Percentiles rank a stretch among this genome's conserved stretches.
phyloP scores from a whole-genome alignment of 495 filamentous ascomycete species.

The Aspergillus nidulans region DNA sequence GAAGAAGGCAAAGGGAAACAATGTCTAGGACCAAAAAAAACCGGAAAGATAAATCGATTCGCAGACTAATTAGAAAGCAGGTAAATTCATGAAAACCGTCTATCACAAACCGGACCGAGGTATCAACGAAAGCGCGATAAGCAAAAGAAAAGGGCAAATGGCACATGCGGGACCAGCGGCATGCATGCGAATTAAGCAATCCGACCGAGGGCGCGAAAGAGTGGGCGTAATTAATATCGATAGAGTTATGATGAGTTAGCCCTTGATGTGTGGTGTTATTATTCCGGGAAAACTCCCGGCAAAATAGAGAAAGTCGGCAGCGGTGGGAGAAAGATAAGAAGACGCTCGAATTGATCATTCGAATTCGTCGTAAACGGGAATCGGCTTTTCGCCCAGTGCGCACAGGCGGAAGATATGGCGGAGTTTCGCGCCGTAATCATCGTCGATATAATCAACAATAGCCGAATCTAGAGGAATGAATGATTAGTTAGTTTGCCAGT shows the following conservation, averaged over 20 bases:
- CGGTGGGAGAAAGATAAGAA: not conserved
- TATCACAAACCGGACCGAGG: slow-evolving; percentile 22
- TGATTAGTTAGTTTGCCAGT: slow-evolving; percentile 11
- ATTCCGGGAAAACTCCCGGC: not conserved
- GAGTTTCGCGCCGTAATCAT: slow-evolving; percentile 39
- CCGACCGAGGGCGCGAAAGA: not conserved
- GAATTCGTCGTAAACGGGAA: slow-evolving; percentile 45
- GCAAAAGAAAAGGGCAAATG: not conserved
- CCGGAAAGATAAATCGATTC: not conserved
- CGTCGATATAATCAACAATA: slow-evolving; percentile 50
- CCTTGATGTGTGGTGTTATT: not conserved
- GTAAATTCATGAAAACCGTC: slow-evolving; percentile 18
- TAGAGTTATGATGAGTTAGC: not conserved
- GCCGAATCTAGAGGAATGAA: slow-evolving; percentile 39
- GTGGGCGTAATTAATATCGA: slow-evolving; percentile 3
- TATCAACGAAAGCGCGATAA: slow-evolving; percentile 16
- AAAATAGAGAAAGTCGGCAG: not conserved
- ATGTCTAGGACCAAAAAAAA: not conserved
- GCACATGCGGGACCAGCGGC: slow-evolving; percentile 13
- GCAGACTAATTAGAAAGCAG: too few relatives aligned
- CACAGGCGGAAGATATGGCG: slow-evolving; percentile 52
- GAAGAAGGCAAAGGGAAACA: not conserved
- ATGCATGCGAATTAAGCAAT: slow-evolving; percentile 7
- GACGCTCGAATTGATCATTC: slow-evolving; percentile 20
- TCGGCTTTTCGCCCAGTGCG: slow-evolving; percentile 49